Evolutionary conservation across 1,284 basidiomycete genomes (phyloP), one percentile per base, ranked within the genome.

Genomic region (Entoloma clypeatum): DNA sequence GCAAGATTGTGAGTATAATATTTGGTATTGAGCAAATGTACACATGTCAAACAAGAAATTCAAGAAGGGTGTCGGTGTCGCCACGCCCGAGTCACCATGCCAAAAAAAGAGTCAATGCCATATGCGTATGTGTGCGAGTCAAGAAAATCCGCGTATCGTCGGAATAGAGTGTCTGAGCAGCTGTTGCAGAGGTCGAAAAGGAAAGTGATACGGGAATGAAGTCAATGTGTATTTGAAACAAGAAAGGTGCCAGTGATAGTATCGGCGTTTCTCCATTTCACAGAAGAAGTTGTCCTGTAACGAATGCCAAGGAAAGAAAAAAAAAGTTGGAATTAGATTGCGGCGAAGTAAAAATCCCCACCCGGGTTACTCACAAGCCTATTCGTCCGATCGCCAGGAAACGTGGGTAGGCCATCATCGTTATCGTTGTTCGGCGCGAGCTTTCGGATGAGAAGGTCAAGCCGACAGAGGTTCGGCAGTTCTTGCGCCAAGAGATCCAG

Each of bases 381-480:
- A 28, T 30, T 62, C 62, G 24, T 54, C 52, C 9, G 59, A 52
- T 38, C 52, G 48, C 3, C n/a, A n/a, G n/a, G n/a, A n/a, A n/a
- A n/a, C n/a, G n/a, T n/a, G n/a, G n/a, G n/a, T n/a, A n/a, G n/a
- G n/a, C n/a, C n/a, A n/a, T n/a, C n/a, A n/a, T n/a, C n/a, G n/a
- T n/a, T n/a, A n/a, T n/a, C n/a, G n/a, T n/a, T n/a, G n/a, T n/a
- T n/a, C n/a, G 60, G 61, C 2, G 62, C 52, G 29, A 68, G 59
- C 22, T 67, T 62, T 32, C 57, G 56, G 3, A 65, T 61, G 23
- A 64, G 47, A 23, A 71, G 47, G 25, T 64, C 65, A 6, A 71
- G 59, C 16, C 54, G 50, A 7, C 50, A 40, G 14, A 71, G 48
- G 1, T 35, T 23, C 1, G 63, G 63, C 16, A 68, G 54, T 35